Percentiles rank a stretch among this genome's conserved stretches.
These are phyloP conservation scores for Trametes polyzona DNA, from an alignment of 1,284 basidiomycete species.

Conservation along the genomic window DNA sequence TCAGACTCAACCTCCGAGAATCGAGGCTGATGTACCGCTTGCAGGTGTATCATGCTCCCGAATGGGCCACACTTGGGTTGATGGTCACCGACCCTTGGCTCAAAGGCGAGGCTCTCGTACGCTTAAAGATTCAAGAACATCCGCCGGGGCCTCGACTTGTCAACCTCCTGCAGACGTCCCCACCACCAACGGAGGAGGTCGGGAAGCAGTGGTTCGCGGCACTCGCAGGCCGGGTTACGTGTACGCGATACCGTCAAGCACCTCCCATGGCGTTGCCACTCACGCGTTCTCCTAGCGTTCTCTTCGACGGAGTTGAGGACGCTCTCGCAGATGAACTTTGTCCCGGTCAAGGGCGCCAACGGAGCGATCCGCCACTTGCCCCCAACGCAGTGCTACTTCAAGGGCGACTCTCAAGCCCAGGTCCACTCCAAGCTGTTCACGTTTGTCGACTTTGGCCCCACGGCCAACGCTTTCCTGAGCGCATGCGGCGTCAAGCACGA, in stretches of 20 bases:
- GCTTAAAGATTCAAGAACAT: conserved; percentile 78
- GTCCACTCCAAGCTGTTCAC: conserved; percentile 82
- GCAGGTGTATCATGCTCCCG: conserved; percentile 75
- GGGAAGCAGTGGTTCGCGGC: conserved; percentile 80
- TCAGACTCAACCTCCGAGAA: background rate
- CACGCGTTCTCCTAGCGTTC: conserved; percentile 47
- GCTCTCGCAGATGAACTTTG: conserved; percentile 57
- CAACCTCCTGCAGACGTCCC: conserved; percentile 60
- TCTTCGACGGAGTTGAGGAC: conserved; percentile 46
- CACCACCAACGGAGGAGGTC: conserved; percentile 58
- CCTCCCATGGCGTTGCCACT: background rate
- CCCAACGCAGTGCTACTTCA: conserved; percentile 75
- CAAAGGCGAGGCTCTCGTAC: conserved; percentile 57
- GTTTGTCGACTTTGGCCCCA: conserved; percentile 88
- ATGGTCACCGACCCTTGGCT: conserved; percentile 61
- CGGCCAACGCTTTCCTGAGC: conserved; percentile 84
- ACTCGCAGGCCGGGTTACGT: conserved; percentile 73
- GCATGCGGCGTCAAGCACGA: conserved; percentile 89
- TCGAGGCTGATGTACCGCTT: background rate
- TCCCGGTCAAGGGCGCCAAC: conserved; percentile 49
- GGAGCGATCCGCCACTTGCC: conserved; percentile 50
- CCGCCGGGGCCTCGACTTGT: conserved; percentile 75
- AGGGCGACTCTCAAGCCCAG: conserved; percentile 49
- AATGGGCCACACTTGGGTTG: conserved; percentile 82
- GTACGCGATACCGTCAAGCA: conserved; percentile 40